Percentiles rank a stretch among this genome's conserved stretches.
These are phyloP conservation scores for Candida silvicultrix DNA, from an alignment of 805 yeast genomes.

Conservation along the genomic window DNA sequence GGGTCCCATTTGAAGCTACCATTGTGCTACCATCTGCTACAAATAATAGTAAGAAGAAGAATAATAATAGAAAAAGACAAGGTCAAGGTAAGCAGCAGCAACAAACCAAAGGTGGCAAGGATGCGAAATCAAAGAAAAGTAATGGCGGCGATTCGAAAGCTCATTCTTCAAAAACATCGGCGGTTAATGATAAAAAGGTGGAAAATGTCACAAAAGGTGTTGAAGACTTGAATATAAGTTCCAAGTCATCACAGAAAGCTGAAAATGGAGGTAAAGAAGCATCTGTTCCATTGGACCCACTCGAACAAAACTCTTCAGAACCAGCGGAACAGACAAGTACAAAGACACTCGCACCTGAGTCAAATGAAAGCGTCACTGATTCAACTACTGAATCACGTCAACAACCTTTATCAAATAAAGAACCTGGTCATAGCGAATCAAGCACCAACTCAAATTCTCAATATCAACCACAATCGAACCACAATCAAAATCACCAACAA, in stretches of 20 bases:
- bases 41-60: constrained; percentile 3
- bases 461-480: constrained; percentile 1
- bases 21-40: constrained; percentile 30
- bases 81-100: constrained; percentile 6
- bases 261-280: background rate
- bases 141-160: constrained; percentile 2
- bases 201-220: background rate
- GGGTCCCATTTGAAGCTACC: constrained; percentile 60
- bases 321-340: background rate
- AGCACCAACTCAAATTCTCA: background rate
- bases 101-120: constrained; percentile 1
- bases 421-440: background rate
- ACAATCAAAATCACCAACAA: background rate
- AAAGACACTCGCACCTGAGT: background rate
- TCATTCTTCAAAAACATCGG: background rate
- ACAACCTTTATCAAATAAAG: background rate
- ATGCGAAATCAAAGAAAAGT: constrained; percentile 3
- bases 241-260: background rate
- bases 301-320: background rate
- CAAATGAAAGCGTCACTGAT: background rate
- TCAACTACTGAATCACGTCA: background rate
- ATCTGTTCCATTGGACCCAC: background rate
- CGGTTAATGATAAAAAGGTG: constrained; percentile 1
- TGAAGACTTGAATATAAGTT: background rate
- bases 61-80: constrained; percentile 1